These are phyloP conservation scores for Tephrocybe sp. DNA, from an alignment of 768 basidiomycete species.

Conservation along the genomic window DNA sequence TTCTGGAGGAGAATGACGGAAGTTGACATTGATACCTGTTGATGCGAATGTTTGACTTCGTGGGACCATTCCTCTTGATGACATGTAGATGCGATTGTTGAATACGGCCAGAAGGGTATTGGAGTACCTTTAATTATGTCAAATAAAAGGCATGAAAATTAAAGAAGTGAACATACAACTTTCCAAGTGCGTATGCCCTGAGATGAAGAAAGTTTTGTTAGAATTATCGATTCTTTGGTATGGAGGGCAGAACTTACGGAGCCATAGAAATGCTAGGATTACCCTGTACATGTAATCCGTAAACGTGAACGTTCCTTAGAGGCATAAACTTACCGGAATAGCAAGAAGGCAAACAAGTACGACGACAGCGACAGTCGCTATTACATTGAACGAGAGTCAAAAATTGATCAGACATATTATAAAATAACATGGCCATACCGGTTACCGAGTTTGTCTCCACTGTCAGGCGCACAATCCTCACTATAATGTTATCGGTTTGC, in stretches of 20 bases:
- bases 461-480: conserved; percentile 13
- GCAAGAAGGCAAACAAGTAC: conserved; percentile 14
- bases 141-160: neutral
- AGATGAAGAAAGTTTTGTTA: neutral
- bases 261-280: conserved; percentile 16
- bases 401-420: neutral
- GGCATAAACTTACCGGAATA: conserved; percentile 7
- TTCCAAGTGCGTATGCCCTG: conserved; percentile 16
- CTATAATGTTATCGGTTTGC: conserved; percentile 8
- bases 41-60: neutral
- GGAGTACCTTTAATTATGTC: conserved; percentile 6
- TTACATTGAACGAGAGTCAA: neutral
- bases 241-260: conserved; percentile 3
- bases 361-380: conserved; percentile 12
- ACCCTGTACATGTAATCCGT: neutral
- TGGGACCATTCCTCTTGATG: conserved; percentile 3
- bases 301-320: neutral
- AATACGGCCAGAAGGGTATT: conserved; percentile 15
- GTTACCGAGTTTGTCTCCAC: conserved; percentile 15
- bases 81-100: conserved; percentile 16
- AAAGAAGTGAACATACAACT: conserved; percentile 4
- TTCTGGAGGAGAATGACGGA: neutral
- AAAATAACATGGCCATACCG: conserved; percentile 1
- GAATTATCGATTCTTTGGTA: no score
- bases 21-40: conserved; percentile 6